A percentile compares a stretch with the other conserved stretches of the same genome.
These are phyloP conservation scores for Penicillium sp. DNA, from an alignment of 2,329 filamentous ascomycete species.

Conservation along the genomic window DNA sequence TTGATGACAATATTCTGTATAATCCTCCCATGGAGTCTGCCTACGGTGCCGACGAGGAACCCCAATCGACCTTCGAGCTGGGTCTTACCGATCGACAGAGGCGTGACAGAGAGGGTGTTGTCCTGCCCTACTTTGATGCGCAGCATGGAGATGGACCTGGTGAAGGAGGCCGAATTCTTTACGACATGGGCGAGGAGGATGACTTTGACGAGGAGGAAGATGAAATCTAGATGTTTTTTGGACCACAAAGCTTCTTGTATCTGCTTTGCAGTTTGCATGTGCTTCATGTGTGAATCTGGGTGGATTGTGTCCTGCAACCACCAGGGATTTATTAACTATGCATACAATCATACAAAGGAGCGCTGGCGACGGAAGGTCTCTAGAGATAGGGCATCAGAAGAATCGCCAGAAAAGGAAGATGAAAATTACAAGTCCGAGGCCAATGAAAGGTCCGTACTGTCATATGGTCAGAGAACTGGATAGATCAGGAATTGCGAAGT, in stretches of 20 bases:
- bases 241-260: not conserved
- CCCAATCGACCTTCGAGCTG: conserved; percentile 79
- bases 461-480: conserved; percentile 22
- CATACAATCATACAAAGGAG: conserved; percentile 36
- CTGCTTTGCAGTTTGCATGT: conserved; percentile 1
- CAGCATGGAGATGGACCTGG: conserved; percentile 71
- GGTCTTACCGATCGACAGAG: conserved; percentile 89
- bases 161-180: conserved; percentile 88
- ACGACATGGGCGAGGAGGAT: conserved; percentile 95
- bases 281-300: conserved; percentile 13
- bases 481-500: not conserved
- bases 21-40: conserved; percentile 47
- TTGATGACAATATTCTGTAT: conserved; percentile 77
- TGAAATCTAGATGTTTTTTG: conserved; percentile 63
- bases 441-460: conserved; percentile 84
- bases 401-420: conserved; percentile 92
- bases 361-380: conserved; percentile 10
- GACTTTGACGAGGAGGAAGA: conserved; percentile 97
- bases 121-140: conserved; percentile 94
- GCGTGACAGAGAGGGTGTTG: conserved; percentile 80
- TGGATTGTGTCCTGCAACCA: conserved; percentile 34
- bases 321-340: conserved; percentile 34
- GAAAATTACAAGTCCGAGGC: conserved; percentile 76
- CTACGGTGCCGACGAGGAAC: conserved; percentile 53
- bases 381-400: conserved; percentile 56